Base-by-base conservation (phyloP, 371 early-diverging fungal genomes). In the Capillidium heterosporum region DNA sequence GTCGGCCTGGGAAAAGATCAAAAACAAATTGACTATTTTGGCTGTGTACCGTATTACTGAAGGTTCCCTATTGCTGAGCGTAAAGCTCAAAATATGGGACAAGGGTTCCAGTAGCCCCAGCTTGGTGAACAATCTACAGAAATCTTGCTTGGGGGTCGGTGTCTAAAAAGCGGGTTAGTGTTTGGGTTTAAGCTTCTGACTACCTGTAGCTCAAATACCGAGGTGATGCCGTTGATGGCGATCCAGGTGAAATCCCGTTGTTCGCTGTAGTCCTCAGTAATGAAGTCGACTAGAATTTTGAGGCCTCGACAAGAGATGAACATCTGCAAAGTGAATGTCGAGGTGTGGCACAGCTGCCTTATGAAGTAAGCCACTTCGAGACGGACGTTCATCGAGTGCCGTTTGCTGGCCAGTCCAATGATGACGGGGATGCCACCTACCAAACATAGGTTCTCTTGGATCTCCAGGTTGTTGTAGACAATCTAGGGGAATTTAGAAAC, bases 281-380 rank as follows among this genome's bases (percentile, higher is more conserved):
- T 47, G 56, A 75, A 66, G 2, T 70, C 66, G 7, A 73, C 71
- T 21, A 78, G 52, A 3, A 70, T 62, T 35, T 68, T 58, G 2
- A 76, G 57, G 0, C 76, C 77, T 1, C 74, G 63, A 56, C 79
- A 78, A 0, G 76, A 71, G 40, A 78, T 64, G 52, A 78, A 76
- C 71, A 74, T 73, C 49, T 72, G 74, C 5, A 75, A 60, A 15
- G 73, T 68, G 19, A 68, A 32, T 0, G 70, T 51, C 32, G 65
- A 69, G 11, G 68, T 66, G 41, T 67, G 61, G 49, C 76, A 74
- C 26, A 73, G 63, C 19, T 68, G 67, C 10, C 61, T 52, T 48
- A 74, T 70, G 59, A 78, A 75, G 1, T 50, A 59, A 1, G 74
- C 76, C 1, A 69, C 71, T 21, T 72, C 68, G n/a, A 67, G 27